A percentile compares a stretch with the other conserved stretches of the same genome.
These are phyloP conservation scores for Parmelia sp. DNA, from an alignment of 495 filamentous ascomycete genomes.

Conservation along the genomic window DNA sequence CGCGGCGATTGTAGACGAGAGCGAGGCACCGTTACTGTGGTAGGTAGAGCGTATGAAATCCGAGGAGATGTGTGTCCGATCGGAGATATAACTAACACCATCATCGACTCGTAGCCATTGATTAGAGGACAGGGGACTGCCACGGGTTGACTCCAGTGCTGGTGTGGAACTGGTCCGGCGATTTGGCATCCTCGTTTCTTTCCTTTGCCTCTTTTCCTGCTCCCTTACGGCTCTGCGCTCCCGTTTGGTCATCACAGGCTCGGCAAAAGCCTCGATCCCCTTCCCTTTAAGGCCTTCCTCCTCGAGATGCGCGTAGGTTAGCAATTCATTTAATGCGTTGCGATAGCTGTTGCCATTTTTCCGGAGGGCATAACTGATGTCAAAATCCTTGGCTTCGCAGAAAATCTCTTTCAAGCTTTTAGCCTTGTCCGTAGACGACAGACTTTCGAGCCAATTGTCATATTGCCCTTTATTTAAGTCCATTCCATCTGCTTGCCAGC, in stretches of 20 bases:
- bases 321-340: constrained; percentile 72
- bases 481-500: constrained; percentile 13
- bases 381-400: constrained; percentile 53
- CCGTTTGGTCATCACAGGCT: constrained; percentile 32
- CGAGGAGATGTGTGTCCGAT: constrained; percentile 42
- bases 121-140: constrained; percentile 31
- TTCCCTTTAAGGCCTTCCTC: constrained; percentile 42
- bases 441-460: constrained; percentile 32
- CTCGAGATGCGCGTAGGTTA: constrained; percentile 68
- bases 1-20: constrained; percentile 48
- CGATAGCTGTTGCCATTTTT: constrained; percentile 56
- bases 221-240: constrained; percentile 28
- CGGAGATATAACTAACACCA: constrained; percentile 55
- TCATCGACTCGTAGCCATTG: constrained; percentile 51
- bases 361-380: constrained; percentile 57
- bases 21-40: constrained; percentile 53
- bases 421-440: constrained; percentile 41
- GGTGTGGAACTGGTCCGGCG: constrained; percentile 26
- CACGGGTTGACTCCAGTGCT: constrained; percentile 19
- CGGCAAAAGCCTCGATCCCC: constrained; percentile 74
- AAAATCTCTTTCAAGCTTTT: constrained; percentile 61
- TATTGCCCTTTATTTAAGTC: constrained; percentile 3
- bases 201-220: constrained; percentile 25
- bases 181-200: constrained; percentile 38
- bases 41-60: constrained; percentile 54